Evolutionary conservation across 169 alveolate genomes (phyloP).

Genomic region (Ichthyophthirius multifiliis): DNA sequence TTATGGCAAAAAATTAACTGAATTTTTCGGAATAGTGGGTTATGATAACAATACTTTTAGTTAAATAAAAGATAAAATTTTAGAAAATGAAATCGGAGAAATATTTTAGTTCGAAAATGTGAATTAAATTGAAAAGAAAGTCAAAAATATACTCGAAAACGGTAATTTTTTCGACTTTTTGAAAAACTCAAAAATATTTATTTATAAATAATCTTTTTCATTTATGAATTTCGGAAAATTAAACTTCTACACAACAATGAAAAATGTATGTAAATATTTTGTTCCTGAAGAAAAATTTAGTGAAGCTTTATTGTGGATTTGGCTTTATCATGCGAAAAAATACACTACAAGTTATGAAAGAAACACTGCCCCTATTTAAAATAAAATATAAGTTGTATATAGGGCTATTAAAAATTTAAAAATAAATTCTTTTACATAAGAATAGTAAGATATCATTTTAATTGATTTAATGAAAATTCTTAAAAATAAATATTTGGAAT

Average conservation of each 20-base stretch:
- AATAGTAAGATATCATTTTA: not conserved
- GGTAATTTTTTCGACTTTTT: not conserved
- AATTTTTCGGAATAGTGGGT: not conserved
- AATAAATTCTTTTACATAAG: not conserved
- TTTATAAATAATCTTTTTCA: not conserved
- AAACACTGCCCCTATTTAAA: not conserved
- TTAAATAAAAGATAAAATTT: not conserved
- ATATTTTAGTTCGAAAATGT: not conserved
- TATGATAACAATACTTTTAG: not conserved
- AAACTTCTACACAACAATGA: not conserved
- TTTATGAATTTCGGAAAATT: slow-evolving; percentile 1
- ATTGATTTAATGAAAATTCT: not conserved
- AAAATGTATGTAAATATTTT: not conserved
- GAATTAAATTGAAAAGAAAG: not conserved
- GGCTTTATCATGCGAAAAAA: not conserved
- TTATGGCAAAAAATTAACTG: not conserved
- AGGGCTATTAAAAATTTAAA: not conserved
- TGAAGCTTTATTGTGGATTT: not conserved
- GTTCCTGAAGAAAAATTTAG: not conserved
- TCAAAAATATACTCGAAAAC: not conserved
- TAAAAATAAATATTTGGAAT: not conserved
- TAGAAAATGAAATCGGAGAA: not conserved
- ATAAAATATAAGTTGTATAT: not conserved
- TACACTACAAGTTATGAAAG: not conserved
- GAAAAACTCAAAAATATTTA: not conserved